A percentile compares a stretch with the other conserved stretches of the same genome.
phyloP scores from a whole-genome alignment of 139 green algal genomes.

The Chlorella vulgaris region DNA sequence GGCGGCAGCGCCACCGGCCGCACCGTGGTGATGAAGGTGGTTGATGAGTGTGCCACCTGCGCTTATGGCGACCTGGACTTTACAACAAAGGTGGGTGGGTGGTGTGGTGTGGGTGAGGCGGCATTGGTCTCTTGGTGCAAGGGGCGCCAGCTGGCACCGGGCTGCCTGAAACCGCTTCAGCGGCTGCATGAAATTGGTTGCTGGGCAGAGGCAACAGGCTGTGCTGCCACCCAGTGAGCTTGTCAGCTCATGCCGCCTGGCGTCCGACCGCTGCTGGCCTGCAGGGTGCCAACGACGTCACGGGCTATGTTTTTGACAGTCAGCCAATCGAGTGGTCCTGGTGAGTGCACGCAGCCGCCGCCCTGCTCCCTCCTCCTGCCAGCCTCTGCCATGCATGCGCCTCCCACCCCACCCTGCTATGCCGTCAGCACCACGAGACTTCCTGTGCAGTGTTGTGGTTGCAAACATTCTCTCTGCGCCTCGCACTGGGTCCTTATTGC shows the following conservation, averaged over 20 bases:
- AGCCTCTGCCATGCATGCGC: background rate
- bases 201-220: background rate
- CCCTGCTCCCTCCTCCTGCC: no score
- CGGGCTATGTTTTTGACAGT: conserved; percentile 13
- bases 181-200: background rate
- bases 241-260: background rate
- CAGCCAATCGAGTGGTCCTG: conserved; percentile 25
- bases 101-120: background rate
- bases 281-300: conserved; percentile 17
- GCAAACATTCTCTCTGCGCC: no score
- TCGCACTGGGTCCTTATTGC: no score
- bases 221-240: background rate
- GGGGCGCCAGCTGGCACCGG: no score
- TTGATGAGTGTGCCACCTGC: conserved; percentile 18
- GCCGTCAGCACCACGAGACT: background rate
- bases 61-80: conserved; percentile 14
- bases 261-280: background rate
- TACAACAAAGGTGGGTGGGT: conserved; percentile 1
- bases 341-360: background rate
- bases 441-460: no score
- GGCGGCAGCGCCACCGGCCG: conserved; percentile 1
- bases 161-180: no score
- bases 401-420: background rate
- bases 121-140: background rate
- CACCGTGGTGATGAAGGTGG: background rate